A percentile compares a stretch with the other conserved stretches of the same genome.
phyloP scores from a whole-genome alignment of 306 rosid species.

The Datisca glomerata region DNA sequence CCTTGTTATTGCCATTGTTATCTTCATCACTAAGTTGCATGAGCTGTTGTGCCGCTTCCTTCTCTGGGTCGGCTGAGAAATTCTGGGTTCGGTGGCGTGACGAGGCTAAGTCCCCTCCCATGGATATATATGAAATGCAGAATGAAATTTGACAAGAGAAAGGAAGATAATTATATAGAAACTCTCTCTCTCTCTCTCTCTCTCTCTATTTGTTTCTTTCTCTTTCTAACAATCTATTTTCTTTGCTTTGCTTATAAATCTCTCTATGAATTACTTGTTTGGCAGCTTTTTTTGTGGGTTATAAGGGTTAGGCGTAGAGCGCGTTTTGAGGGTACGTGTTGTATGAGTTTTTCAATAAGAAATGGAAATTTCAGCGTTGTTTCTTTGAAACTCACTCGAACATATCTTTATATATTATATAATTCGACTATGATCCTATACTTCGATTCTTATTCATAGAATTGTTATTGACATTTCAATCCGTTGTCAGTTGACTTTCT shows the following conservation, averaged over 20 bases:
- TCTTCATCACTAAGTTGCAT: constrained; percentile 2
- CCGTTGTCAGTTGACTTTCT: too few species aligned
- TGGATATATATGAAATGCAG: neutral
- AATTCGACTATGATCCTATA: too few species aligned
- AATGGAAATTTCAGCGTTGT: too few species aligned
- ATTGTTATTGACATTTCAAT: too few species aligned
- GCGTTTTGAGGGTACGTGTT: neutral
- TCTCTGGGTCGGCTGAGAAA: neutral
- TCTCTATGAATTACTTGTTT: neutral
- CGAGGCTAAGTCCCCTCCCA: neutral
- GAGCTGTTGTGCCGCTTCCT: constrained; percentile 2
- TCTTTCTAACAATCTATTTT: neutral
- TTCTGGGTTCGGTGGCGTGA: neutral
- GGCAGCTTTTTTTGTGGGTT: neutral
- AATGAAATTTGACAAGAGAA: neutral
- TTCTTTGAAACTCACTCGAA: too few species aligned
- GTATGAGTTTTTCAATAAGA: too few species aligned
- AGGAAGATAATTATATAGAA: neutral
- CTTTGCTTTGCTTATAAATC: neutral
- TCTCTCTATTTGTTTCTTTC: neutral
- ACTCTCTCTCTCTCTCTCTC: constrained; percentile 2
- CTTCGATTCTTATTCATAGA: too few species aligned
- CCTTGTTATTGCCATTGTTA: neutral
- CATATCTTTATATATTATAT: too few species aligned
- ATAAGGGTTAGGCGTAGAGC: neutral